Percentiles rank a stretch among this genome's conserved stretches.
phyloP scores from a whole-genome alignment of 164 flowering plant species.

The Vitis cinerea region DNA sequence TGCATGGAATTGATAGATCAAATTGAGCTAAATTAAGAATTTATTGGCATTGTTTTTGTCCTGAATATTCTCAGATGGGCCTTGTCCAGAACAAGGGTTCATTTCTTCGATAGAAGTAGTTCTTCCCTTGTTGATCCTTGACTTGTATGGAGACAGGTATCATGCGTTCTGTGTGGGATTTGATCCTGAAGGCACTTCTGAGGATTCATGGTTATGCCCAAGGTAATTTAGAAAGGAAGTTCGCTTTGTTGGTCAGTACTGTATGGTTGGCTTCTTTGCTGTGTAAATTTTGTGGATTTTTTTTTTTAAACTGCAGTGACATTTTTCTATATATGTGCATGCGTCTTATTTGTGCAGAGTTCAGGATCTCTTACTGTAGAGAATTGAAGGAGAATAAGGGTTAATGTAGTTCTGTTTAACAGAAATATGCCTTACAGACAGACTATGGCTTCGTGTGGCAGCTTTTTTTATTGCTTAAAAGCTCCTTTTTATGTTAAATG shows the following conservation, averaged over 20 bases:
- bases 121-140: constrained; percentile 18
- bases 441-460: no score
- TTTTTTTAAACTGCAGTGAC: background rate
- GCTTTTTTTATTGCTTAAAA: no score
- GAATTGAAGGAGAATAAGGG: background rate
- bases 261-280: constrained; percentile 2
- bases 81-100: no score
- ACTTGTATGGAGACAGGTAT: constrained; percentile 57
- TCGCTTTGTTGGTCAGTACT: background rate
- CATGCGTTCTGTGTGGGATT: constrained; percentile 98
- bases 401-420: background rate
- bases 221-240: constrained; percentile 45
- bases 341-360: background rate
- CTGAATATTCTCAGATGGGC: no score
- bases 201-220: constrained; percentile 91
- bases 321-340: background rate
- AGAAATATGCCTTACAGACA: no score
- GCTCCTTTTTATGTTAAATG: no score
- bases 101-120: background rate
- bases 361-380: background rate
- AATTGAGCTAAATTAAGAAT: no score
- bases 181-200: constrained; percentile 72
- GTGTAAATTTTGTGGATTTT: background rate
- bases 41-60: no score
- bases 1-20: no score